Base-by-base conservation (phyloP, 2,329 filamentous ascomycete genomes). In the Alternaria sp. region DNA sequence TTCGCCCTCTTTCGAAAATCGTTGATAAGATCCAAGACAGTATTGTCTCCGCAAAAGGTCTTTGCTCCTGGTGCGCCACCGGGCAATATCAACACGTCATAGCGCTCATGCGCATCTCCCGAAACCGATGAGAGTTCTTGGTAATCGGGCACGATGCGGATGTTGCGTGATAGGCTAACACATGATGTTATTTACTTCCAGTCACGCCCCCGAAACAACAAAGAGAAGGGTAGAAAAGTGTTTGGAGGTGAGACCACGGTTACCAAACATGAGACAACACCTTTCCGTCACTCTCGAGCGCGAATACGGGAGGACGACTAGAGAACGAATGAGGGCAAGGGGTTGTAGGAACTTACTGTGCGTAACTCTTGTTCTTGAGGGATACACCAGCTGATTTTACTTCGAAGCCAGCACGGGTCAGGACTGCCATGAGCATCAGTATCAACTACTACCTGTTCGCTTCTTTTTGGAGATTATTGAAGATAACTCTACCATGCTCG, bases 11-110 rank as follows among this genome's bases (percentile, higher is more conserved):
- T 58, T 1, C 70, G 69, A 57, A 79, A 80, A 0, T 62, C 53
- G 36, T 56, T 51, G 32, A 80, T 73, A 43, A 80, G 60, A 8
- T 72, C 54, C 1, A 75, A 65, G 1, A 77, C 77, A 0, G 61
- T 24, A 3, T 63, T 42, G 18, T 53, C 63, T 12, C 52, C 55
- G 48, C 67, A 70, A 56, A 80, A 79, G 0, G 77, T 76, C 42
- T 76, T 75, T 3, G 78, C 75, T 28, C 78, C 78, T 0, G 75
- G 74, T 1, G 53, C 76, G n/a, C 78, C 78, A 48, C 78, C 78
- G 3, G 78, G 78, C 0, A 80, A 65, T 54, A 80, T 72, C 3
- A 80, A 63, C 16, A 79, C 71, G 57, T 79, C 76, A 64, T 65
- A 74, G 16, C 48, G 20, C 14, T 66, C 54, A 32, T 69, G 65